phyloP scores from a whole-genome alignment of 352 stramenopile species.

The Phytophthora rubi region DNA sequence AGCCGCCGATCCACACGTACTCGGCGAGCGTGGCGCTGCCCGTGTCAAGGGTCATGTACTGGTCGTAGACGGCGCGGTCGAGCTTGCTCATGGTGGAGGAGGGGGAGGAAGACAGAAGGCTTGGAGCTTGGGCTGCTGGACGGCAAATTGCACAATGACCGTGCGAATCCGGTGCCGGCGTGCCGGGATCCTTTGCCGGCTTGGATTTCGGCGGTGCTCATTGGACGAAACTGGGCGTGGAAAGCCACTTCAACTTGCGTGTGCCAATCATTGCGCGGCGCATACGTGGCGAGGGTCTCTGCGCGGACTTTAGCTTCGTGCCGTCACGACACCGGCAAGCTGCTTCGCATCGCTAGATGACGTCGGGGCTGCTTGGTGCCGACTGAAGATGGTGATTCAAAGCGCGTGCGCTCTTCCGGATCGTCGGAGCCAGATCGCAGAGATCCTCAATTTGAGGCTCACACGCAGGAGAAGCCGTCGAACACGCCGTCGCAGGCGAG shows the following conservation, averaged over 20 bases:
- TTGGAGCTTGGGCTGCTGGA: too few species aligned
- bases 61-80: slow-evolving; percentile 81
- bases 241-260: slow-evolving; percentile 12
- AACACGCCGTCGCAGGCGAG: slow-evolving; percentile 2
- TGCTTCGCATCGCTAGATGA: slow-evolving; percentile 5
- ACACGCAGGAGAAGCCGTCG: not conserved
- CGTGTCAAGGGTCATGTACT: slow-evolving; percentile 74
- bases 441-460: not conserved
- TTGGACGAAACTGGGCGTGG: slow-evolving; percentile 2
- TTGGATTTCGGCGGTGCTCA: slow-evolving; percentile 5
- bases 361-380: slow-evolving; percentile 11
- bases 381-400: slow-evolving; percentile 14
- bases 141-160: slow-evolving; percentile 90
- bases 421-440: not conserved
- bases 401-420: slow-evolving; percentile 17
- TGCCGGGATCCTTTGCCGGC: not conserved
- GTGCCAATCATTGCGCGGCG: slow-evolving; percentile 8
- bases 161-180: not conserved
- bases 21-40: slow-evolving; percentile 79
- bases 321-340: not conserved
- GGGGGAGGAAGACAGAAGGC: not conserved
- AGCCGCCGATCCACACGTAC: slow-evolving; percentile 96
- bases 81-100: slow-evolving; percentile 67
- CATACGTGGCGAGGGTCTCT: slow-evolving; percentile 7
- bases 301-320: not conserved